Base-by-base conservation (phyloP, 1,284 basidiomycete genomes). In the Tilletia caries region DNA sequence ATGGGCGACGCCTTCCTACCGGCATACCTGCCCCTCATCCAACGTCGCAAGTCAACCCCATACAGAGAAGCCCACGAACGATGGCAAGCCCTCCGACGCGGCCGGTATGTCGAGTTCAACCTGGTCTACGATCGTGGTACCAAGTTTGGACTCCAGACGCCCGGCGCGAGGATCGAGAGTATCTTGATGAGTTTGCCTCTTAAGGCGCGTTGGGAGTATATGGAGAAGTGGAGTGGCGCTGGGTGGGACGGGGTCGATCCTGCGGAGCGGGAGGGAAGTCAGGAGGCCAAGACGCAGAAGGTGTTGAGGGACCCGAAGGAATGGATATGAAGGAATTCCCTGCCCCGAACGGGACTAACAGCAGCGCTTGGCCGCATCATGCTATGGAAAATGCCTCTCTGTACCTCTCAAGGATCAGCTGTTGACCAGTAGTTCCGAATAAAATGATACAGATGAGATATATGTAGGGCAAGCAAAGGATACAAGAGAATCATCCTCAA, bases 61-160 rank as follows among this genome's bases (percentile, higher is more conserved):
- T 80, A 71, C 69, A 72, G 65, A 5, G 62, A 74, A 46, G 68
- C 68, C 0, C 72, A 81, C 67, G 68, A 75, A 48, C 67, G 75
- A 34, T 83, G 82, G 82, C 79, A 83, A 72, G 74, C 71, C 27
- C 73, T 83, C 25, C 66, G 82, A 15, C 65, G 80, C 1, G 82
- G 82, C 0, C 66, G 82, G 13, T 83, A 83, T 66, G 82, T 79
- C 32, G 82, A 83, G 67, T 83, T 83, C 74, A 83, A 83, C 70
- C 68, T 83, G 32, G 75, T 82, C 20, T 82, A 83, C 52, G 82
- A 83, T 69, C 75, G 82, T 4, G 82, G 82, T 1, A 83, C 82
- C 68, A 83, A 83, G 66, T 83, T 83, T 58, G 82, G 82, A 2
- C 67, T 83, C 32, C 76, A 79, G 71, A 83, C 82, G 15, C 82